A percentile compares a stretch with the other conserved stretches of the same genome.
These are phyloP conservation scores for Tirmania nivea DNA, from an alignment of 495 filamentous ascomycete genomes.

Conservation along the genomic window DNA sequence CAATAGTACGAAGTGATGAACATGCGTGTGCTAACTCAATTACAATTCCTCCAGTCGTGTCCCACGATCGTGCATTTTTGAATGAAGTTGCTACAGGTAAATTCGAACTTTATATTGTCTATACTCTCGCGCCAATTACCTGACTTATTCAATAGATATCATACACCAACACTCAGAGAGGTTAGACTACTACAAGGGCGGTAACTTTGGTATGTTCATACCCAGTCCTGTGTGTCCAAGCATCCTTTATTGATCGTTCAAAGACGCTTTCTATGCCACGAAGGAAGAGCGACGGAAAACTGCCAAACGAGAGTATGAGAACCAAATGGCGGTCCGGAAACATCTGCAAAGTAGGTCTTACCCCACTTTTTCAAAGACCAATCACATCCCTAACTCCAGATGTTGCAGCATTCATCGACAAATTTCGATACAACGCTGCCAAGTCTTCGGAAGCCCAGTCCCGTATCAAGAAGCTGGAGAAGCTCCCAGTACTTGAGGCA, in stretches of 20 bases:
- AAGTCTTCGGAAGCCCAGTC: slow-evolving; percentile 97
- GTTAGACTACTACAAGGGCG: slow-evolving; percentile 95
- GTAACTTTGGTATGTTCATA: slow-evolving; percentile 43
- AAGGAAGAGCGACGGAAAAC: slow-evolving; percentile 94
- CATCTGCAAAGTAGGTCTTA: slow-evolving; percentile 39
- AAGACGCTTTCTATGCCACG: slow-evolving; percentile 87
- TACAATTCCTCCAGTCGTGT: slow-evolving; percentile 39
- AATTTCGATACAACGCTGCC: slow-evolving; percentile 98
- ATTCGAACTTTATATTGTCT: background rate
- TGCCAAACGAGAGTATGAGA: slow-evolving; percentile 94
- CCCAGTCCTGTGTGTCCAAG: slow-evolving; percentile 14
- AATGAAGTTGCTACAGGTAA: slow-evolving; percentile 79
- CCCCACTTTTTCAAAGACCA: background rate
- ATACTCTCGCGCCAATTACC: background rate
- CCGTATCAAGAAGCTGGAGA: slow-evolving; percentile 95
- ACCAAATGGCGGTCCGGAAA: slow-evolving; percentile 80
- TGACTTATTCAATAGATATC: slow-evolving; percentile 37
- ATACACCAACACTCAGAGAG: slow-evolving; percentile 95
- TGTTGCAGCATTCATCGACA: slow-evolving; percentile 64
- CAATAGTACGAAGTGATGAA: too few relatives aligned
- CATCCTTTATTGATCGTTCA: background rate
- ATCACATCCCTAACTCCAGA: slow-evolving; percentile 21
- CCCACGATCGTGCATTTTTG: slow-evolving; percentile 95
- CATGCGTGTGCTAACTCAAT: too few relatives aligned
- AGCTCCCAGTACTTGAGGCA: slow-evolving; percentile 75